Conservation (phyloP, 75 land plant genomes). For the Pinus tabuliformis region DNA sequence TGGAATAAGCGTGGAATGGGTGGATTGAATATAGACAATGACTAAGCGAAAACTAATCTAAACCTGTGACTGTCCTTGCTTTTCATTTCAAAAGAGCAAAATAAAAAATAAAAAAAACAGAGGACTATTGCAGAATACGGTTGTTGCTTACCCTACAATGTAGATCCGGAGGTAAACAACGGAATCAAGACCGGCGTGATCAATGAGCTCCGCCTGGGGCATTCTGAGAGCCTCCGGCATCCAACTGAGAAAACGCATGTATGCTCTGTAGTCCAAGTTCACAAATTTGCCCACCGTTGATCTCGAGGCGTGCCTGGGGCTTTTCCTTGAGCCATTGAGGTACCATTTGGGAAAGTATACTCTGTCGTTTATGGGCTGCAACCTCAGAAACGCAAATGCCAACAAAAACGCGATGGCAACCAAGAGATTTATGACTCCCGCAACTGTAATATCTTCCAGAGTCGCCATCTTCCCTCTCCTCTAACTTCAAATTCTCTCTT, state of each 20-base stretch:
- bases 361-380: slow-evolving; percentile 60
- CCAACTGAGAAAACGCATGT: slow-evolving; percentile 48
- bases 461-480: slow-evolving; percentile 24
- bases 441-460: slow-evolving; percentile 30
- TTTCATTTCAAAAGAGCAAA: too few species aligned
- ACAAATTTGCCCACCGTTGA: slow-evolving; percentile 38
- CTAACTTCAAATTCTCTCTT: too few species aligned
- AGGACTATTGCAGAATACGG: too few species aligned
- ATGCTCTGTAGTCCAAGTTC: slow-evolving; percentile 51
- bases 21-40: too few species aligned
- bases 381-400: slow-evolving; percentile 44
- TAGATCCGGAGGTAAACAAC: slow-evolving; percentile 46
- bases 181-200: slow-evolving; percentile 61
- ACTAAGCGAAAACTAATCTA: too few species aligned
- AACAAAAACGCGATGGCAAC: slow-evolving; percentile 39
- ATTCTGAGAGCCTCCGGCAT: slow-evolving; percentile 40
- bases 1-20: too few species aligned
- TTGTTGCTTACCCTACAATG: slow-evolving; percentile 38
- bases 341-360: slow-evolving; percentile 74
- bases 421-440: slow-evolving; percentile 48
- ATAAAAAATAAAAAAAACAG: too few species aligned
- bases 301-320: background rate
- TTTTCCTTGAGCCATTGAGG: slow-evolving; percentile 30
- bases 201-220: slow-evolving; percentile 53
- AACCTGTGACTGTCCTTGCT: too few species aligned